These are phyloP conservation scores for Cystobasidium tubakii DNA, from an alignment of 768 basidiomycete genomes.

Conservation along the genomic window DNA sequence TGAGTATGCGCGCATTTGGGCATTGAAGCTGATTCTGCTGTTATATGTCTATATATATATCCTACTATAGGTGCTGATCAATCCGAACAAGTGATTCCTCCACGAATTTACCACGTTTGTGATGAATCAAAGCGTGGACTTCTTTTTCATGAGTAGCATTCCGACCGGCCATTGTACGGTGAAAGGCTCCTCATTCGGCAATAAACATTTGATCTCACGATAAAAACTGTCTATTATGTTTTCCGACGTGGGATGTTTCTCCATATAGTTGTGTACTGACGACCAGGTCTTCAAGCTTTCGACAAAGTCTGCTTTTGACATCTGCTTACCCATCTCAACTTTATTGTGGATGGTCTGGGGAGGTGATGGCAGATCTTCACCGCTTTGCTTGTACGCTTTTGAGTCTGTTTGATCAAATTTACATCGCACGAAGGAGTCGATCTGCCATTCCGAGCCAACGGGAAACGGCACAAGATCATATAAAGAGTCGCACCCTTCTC, in stretches of 20 bases:
- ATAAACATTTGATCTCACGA: not conserved
- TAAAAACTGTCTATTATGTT: conserved; percentile 21
- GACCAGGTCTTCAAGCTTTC: conserved; percentile 25
- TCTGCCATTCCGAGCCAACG: not conserved
- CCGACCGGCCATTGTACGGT: conserved; percentile 21
- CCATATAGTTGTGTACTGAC: conserved; percentile 32
- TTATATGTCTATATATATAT: too few relatives aligned
- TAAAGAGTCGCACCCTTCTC: conserved; percentile 19
- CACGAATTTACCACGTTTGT: not conserved
- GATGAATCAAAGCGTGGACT: not conserved
- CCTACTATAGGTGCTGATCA: conserved; percentile 35
- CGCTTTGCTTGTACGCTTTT: not conserved
- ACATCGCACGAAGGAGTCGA: not conserved
- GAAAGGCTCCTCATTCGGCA: not conserved
- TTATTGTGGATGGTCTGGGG: not conserved
- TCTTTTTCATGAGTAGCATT: conserved; percentile 22
- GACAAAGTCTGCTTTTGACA: not conserved
- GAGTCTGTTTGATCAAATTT: conserved; percentile 27
- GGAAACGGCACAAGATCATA: conserved; percentile 24
- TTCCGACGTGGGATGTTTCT: not conserved
- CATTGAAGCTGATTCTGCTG: too few relatives aligned
- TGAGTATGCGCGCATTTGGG: too few relatives aligned
- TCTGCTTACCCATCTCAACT: conserved; percentile 1
- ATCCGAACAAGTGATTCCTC: conserved; percentile 18
- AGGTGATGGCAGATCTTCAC: not conserved